Conservation (phyloP, 139 green algal genomes). For the Chlamydomonas asymmetrica region DNA sequence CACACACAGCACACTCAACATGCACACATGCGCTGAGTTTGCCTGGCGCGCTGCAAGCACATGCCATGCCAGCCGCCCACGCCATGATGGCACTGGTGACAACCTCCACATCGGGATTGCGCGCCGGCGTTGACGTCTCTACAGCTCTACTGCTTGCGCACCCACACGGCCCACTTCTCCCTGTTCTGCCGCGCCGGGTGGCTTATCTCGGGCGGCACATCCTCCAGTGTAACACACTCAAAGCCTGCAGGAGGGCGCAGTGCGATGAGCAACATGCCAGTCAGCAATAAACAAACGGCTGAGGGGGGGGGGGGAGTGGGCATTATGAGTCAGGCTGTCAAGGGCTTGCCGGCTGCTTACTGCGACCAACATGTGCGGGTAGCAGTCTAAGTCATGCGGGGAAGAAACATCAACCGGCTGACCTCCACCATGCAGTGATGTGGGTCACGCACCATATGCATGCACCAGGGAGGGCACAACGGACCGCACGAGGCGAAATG, state of each 20-base stretch:
- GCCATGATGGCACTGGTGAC: too few relatives aligned
- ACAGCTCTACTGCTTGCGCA: slow-evolving; percentile 20
- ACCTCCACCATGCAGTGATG: neutral
- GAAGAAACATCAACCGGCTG: too few relatives aligned
- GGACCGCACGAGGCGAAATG: too few relatives aligned
- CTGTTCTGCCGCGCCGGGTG: slow-evolving; percentile 38
- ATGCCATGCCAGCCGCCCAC: too few relatives aligned
- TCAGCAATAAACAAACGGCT: neutral
- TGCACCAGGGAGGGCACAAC: neutral
- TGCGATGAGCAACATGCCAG: neutral
- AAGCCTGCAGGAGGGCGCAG: slow-evolving; percentile 42
- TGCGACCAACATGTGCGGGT: neutral
- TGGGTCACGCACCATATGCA: neutral
- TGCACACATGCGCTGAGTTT: too few relatives aligned
- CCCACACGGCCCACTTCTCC: slow-evolving; percentile 51
- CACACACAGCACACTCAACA: too few relatives aligned
- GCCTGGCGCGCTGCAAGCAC: too few relatives aligned
- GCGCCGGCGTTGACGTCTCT: too few relatives aligned
- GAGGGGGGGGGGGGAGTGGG: neutral
- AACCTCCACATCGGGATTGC: too few relatives aligned
- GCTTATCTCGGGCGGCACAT: slow-evolving; percentile 42
- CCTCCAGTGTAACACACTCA: slow-evolving; percentile 21
- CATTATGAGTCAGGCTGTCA: too few relatives aligned
- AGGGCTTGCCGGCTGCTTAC: too few relatives aligned
- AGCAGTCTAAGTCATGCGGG: neutral